phyloP scores from a whole-genome alignment of 768 basidiomycete species.

The Boletus tylopilopsis region DNA sequence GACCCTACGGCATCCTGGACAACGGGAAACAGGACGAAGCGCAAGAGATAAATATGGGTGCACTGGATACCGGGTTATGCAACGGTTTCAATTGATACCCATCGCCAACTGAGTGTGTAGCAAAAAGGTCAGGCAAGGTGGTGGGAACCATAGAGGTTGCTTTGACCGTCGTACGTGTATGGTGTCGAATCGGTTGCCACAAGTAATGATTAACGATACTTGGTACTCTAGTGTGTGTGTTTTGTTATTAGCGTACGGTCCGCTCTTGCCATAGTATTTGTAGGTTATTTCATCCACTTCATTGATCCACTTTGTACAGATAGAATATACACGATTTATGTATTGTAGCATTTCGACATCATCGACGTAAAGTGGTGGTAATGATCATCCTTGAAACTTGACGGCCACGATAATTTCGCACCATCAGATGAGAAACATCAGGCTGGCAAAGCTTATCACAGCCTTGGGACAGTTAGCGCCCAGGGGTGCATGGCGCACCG shows the following conservation, averaged over 20 bases:
- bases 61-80: background rate
- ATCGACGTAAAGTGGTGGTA: too few relatives aligned
- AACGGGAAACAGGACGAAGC: conserved; percentile 22
- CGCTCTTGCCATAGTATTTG: conserved; percentile 1
- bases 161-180: background rate
- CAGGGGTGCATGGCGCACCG: too few relatives aligned
- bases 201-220: too few relatives aligned
- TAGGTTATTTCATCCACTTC: background rate
- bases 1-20: conserved; percentile 1
- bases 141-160: background rate
- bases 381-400: too few relatives aligned
- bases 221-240: background rate
- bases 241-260: background rate
- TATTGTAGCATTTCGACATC: too few relatives aligned
- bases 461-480: too few relatives aligned
- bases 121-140: background rate
- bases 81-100: background rate
- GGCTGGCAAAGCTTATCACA: too few relatives aligned
- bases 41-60: conserved; percentile 29
- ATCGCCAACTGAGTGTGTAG: background rate
- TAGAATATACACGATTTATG: background rate
- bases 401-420: too few relatives aligned
- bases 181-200: too few relatives aligned
- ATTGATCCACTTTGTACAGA: background rate
- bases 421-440: too few relatives aligned